Evolutionary conservation across 2,329 filamentous ascomycete genomes (phyloP).

Genomic region (Zasmidium cellare): DNA sequence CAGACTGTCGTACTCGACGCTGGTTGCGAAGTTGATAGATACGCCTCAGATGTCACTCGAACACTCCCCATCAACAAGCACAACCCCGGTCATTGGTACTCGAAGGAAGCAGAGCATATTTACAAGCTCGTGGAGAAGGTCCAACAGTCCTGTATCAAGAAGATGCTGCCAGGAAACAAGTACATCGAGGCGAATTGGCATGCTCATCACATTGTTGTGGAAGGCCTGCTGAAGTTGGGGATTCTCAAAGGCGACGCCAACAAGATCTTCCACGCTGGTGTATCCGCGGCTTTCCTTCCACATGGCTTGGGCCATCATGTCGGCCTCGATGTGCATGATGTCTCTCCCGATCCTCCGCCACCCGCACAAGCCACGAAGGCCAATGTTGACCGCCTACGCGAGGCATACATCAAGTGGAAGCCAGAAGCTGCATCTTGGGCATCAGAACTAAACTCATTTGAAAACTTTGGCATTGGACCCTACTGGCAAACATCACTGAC

Average conservation of each 20-base stretch:
- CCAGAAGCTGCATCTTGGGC: constrained; percentile 77
- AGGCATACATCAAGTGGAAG: constrained; percentile 7
- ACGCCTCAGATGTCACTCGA: constrained; percentile 87
- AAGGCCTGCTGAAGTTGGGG: constrained; percentile 73
- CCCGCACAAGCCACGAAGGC: neutral
- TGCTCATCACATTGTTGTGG: constrained; percentile 78
- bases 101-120: constrained; percentile 67
- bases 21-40: constrained; percentile 79
- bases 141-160: constrained; percentile 74
- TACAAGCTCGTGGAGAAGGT: constrained; percentile 80
- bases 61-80: constrained; percentile 69
- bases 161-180: constrained; percentile 70
- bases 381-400: neutral
- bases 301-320: constrained; percentile 53
- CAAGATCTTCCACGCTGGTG: constrained; percentile 44
- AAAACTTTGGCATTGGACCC: constrained; percentile 4
- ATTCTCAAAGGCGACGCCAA: constrained; percentile 64
- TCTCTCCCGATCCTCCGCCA: constrained; percentile 34
- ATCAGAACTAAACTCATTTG: constrained; percentile 50
- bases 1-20: constrained; percentile 84
- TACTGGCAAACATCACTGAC: constrained; percentile 3
- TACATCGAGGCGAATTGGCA: constrained; percentile 79
- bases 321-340: constrained; percentile 53
- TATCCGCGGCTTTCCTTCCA: constrained; percentile 49
- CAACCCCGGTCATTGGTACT: constrained; percentile 60